Base-by-base conservation (phyloP, 441 rosid genomes). In the Caryocar brasiliense region DNA sequence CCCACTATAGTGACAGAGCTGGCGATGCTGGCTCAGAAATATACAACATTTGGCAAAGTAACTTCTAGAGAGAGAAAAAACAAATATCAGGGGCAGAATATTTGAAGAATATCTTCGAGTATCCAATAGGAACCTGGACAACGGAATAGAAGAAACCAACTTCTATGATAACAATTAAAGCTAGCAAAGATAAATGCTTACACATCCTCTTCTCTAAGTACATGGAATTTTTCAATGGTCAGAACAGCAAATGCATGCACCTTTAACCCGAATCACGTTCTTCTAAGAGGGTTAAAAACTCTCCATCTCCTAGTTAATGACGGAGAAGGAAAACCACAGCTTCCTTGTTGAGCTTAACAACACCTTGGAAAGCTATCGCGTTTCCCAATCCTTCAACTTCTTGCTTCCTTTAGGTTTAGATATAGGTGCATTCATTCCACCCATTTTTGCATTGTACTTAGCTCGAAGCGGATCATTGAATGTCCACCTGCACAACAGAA, bases 371-470 rank as follows among this genome's bases (percentile, higher is more conserved):
- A 10, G 19, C 59, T 54, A 73, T 13, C 40, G 43, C 13, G 38
- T 49, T 20, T 78, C 86, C 96, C 93, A 84, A 54, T 82, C 96
- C 75, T 84, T 91, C 79, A 90, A 67, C 75, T 84, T 90, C 80
- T 79, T 90, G 81, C 81, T 90, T 64, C 96, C 98, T 73, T 73
- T 81, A 29, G 96, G 98, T 72, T 81, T 91, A 6, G 65, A 63
- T 23, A 90, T 79, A 9, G 90, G 76, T 10, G 78, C 81, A 67
- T 80, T 80, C 84, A 90, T 66, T 21, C 84, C 98, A 20, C 90
- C 96, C 96, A 84, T 90, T 66, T 90, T 82, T 21, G 82, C 75
- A 40, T 90, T 79, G 75, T 84, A 86, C 65, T 86, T 90, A 1
- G 82, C 82, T 12, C 92, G 80, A 56, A 82, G 86, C 37, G 83